Base-by-base conservation (phyloP, 2,329 filamentous ascomycete species). In the Nemania sp. region DNA sequence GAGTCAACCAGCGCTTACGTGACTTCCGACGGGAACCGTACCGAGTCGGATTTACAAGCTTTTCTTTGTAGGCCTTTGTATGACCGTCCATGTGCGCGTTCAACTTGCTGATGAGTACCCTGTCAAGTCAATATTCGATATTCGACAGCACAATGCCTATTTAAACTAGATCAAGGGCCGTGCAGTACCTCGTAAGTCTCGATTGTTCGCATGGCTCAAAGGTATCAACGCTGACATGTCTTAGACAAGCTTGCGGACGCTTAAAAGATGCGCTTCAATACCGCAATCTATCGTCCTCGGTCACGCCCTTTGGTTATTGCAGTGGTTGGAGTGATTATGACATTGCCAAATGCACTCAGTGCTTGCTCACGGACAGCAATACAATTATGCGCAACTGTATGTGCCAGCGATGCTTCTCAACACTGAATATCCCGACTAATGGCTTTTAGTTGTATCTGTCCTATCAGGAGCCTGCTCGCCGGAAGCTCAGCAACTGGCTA, bases 391-490 rank as follows among this genome's bases (percentile, higher is more conserved):
- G 72, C 49, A 86, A 86, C 60, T 85, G 80, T 82, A 67, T 40
- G 73, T 70, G 19, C 24, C 15, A 15, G 20, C 26, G 5, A 14
- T 3, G 14, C 17, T 26, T 22, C 17, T 48, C 23, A 12, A 15
- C 2, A 44, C 22, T n/a, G 11, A 30, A 19, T 8, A 23, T 20
- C 15, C 31, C 12, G 24, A 15, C 57, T 64, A 30, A 63, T 17
- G 3, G 6, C 15, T 37, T 53, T 33, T 62, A 73, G 61, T 69
- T 52, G 42, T 61, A 15, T 60, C 60, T 6, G 45, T 80, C 30
- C 73, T 86, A 6, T 70, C 82, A 52, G 82, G 80, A 15, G 82
- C 79, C 6, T 86, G 84, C 61, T 64, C 74, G 47, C 79, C 85
- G 58, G 72, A 72, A 52, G 80, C 83, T 0, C 57, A 64, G 0